These are phyloP conservation scores for Capronia americana DNA, from an alignment of 2,329 filamentous ascomycete species.

Conservation along the genomic window DNA sequence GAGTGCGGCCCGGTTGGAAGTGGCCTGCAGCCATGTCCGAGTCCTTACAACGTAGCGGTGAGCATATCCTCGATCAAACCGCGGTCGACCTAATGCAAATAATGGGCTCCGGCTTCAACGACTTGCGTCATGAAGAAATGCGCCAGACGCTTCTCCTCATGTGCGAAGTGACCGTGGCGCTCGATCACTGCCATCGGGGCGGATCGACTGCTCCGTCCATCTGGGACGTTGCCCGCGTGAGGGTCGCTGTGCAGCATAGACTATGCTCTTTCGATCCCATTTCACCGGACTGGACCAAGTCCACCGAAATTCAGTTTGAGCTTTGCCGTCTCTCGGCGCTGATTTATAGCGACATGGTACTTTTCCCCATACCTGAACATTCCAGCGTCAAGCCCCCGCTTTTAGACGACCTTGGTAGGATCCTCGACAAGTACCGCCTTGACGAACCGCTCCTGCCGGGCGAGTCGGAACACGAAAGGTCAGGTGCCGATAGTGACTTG, in stretches of 20 bases:
- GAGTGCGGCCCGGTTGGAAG: neutral
- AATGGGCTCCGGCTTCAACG: slow-evolving; percentile 7
- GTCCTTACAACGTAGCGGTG: slow-evolving; percentile 10
- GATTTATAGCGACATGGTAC: slow-evolving; percentile 6
- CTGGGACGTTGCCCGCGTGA: slow-evolving; percentile 6
- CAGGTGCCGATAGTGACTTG: neutral
- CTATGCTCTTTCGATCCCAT: slow-evolving; percentile 3
- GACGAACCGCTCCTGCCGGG: too few relatives aligned
- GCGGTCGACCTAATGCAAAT: neutral
- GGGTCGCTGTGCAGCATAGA: slow-evolving; percentile 7
- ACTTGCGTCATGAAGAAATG: slow-evolving; percentile 3
- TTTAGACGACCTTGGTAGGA: slow-evolving; percentile 1
- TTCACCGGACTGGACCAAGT: neutral
- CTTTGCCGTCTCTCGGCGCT: slow-evolving; percentile 7
- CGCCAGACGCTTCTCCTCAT: slow-evolving; percentile 6
- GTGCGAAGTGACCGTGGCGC: slow-evolving; percentile 7
- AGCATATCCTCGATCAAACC: slow-evolving; percentile 3
- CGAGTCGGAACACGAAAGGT: neutral
- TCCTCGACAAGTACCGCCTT: neutral
- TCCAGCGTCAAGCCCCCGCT: neutral
- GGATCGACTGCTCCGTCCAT: neutral
- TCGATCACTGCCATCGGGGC: slow-evolving; percentile 13
- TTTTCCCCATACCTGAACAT: slow-evolving; percentile 4
- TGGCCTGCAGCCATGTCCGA: slow-evolving; percentile 5
- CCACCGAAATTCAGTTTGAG: neutral